A percentile compares a stretch with the other conserved stretches of the same genome.
Conservation (phyloP, 2,329 filamentous ascomycete species). For the Aschersonia sp. region DNA sequence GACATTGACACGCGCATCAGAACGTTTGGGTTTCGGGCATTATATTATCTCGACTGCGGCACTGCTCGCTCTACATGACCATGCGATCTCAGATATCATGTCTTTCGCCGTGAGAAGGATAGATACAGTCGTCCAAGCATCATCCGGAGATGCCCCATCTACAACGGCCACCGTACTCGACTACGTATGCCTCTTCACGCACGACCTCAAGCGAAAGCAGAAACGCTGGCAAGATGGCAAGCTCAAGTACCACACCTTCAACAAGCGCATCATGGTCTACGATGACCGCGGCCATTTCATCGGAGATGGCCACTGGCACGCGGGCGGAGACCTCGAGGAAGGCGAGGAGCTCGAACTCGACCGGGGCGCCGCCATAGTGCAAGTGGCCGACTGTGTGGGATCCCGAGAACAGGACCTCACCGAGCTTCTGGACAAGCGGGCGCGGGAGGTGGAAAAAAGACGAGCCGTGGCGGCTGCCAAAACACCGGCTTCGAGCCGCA, state of each 20-base stretch:
- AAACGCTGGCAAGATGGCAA: conserved; percentile 91
- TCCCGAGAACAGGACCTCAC: conserved; percentile 64
- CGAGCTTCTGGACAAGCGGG: conserved; percentile 56
- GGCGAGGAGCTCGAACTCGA: conserved; percentile 76
- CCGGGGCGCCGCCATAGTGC: conserved; percentile 58
- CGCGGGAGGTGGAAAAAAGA: conserved; percentile 38
- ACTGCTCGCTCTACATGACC: not conserved
- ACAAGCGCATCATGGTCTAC: conserved; percentile 81
- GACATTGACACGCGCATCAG: too few species aligned
- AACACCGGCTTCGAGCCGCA: conserved; percentile 8
- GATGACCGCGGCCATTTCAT: conserved; percentile 68
- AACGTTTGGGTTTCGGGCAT: too few species aligned
- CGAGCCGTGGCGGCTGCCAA: conserved; percentile 29
- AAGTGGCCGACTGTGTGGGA: conserved; percentile 65
- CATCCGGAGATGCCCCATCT: conserved; percentile 2
- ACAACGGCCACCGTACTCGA: conserved; percentile 61
- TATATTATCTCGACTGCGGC: too few species aligned
- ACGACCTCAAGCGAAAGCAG: conserved; percentile 71
- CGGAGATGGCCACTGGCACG: conserved; percentile 71
- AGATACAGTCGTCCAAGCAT: not conserved
- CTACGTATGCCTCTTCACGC: conserved; percentile 74
- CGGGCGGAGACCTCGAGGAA: conserved; percentile 53
- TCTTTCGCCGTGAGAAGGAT: conserved; percentile 8
- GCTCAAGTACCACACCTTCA: conserved; percentile 80
- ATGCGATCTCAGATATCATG: conserved; percentile 6